Conservation (phyloP, 345 rosid species). For the Hevea brasiliensis region DNA sequence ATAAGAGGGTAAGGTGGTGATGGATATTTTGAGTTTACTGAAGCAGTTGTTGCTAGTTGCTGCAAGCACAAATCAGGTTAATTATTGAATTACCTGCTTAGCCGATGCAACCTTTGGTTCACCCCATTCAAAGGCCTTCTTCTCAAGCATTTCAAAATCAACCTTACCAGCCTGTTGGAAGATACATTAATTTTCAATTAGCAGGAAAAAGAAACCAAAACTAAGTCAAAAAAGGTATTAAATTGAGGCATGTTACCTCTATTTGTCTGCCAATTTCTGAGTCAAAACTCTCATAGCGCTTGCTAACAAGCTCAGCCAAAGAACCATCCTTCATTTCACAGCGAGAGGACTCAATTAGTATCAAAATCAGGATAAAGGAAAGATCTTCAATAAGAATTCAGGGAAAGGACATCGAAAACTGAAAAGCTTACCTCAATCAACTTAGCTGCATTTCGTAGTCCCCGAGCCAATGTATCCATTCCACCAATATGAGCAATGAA, state of each 20-base stretch:
- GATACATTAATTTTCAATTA: slow-evolving; percentile 4
- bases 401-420: not conserved
- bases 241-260: slow-evolving; percentile 43
- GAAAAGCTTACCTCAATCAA: slow-evolving; percentile 59
- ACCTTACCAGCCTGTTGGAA: slow-evolving; percentile 68
- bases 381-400: not conserved
- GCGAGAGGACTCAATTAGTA: not conserved
- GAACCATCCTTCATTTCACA: slow-evolving; percentile 58
- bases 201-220: not conserved
- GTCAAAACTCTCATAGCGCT: slow-evolving; percentile 78
- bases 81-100: slow-evolving; percentile 67
- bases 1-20: not conserved
- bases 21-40: not conserved
- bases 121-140: slow-evolving; percentile 80
- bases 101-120: slow-evolving; percentile 88
- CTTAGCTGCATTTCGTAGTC: slow-evolving; percentile 78
- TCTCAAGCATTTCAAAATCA: slow-evolving; percentile 84
- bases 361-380: slow-evolving; percentile 3
- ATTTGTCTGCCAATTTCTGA: slow-evolving; percentile 58
- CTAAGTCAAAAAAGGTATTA: not conserved
- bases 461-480: slow-evolving; percentile 94
- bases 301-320: slow-evolving; percentile 57
- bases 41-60: not conserved
- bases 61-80: not conserved
- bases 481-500: slow-evolving; percentile 87